phyloP scores from a whole-genome alignment of 371 early-diverging fungal genomes.

The Mortierella sp. region DNA sequence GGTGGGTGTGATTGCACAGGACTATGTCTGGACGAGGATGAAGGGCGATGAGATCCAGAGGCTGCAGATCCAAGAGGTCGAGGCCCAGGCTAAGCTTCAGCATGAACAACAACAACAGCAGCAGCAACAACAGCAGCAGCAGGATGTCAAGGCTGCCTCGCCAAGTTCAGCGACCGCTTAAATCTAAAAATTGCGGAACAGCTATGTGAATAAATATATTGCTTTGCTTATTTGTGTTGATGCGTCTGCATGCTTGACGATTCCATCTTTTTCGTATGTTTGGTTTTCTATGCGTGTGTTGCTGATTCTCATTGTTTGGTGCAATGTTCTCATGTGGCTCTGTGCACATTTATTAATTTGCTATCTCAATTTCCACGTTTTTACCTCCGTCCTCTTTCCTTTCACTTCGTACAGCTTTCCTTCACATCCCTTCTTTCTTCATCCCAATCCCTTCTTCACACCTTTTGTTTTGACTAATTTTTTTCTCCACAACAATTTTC shows the following conservation, averaged over 20 bases:
- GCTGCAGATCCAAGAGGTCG: conserved; percentile 49
- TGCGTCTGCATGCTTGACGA: not conserved
- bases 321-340: no score
- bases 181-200: not conserved
- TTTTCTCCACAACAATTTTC: no score
- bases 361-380: no score
- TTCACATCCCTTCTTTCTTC: no score
- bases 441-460: no score
- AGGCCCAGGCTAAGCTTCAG: conserved; percentile 42
- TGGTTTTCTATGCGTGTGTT: no score
- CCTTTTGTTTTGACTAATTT: no score
- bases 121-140: conserved; percentile 24
- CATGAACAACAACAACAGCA: conserved; percentile 32
- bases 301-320: no score
- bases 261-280: no score
- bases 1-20: conserved; percentile 73
- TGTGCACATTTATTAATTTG: no score
- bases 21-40: conserved; percentile 82
- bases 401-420: no score
- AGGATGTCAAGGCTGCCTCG: conserved; percentile 15
- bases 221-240: not conserved
- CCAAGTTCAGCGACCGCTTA: conserved; percentile 1
- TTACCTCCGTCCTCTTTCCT: no score
- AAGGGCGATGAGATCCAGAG: conserved; percentile 59
- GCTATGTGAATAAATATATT: not conserved